A percentile compares a stretch with the other conserved stretches of the same genome.
phyloP scores from a whole-genome alignment of 257 asterid genomes.

The Nicotiana sylvestris region DNA sequence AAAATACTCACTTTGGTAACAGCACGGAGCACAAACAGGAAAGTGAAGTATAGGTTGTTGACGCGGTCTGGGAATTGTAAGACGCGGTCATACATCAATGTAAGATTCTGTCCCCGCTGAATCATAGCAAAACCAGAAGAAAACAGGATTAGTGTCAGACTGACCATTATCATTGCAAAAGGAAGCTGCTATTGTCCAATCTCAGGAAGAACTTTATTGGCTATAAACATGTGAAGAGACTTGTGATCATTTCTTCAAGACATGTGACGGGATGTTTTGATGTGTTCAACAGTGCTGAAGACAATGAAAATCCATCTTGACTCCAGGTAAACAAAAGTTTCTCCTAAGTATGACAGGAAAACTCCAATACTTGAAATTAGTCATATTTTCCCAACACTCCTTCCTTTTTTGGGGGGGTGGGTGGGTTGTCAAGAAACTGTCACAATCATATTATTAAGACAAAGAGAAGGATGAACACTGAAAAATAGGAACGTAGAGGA shows the following conservation, averaged over 20 bases:
- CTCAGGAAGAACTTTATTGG: neutral
- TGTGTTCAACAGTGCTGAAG: neutral
- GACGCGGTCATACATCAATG: slow-evolving; percentile 55
- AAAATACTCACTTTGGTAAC: slow-evolving; percentile 59
- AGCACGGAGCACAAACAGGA: slow-evolving; percentile 57
- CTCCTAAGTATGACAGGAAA: neutral
- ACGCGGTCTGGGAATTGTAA: slow-evolving; percentile 62
- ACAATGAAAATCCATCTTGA: neutral
- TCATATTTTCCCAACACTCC: neutral
- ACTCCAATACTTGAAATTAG: neutral
- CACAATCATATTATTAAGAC: neutral
- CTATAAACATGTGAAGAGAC: neutral
- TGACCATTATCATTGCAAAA: neutral
- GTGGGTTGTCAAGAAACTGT: too few relatives aligned
- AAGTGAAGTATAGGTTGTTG: slow-evolving; percentile 61
- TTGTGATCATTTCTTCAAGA: neutral
- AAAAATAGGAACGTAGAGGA: neutral
- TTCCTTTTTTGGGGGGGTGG: neutral
- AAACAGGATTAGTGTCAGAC: neutral
- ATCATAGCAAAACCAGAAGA: slow-evolving; percentile 9
- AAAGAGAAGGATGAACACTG: neutral
- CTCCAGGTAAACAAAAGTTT: neutral
- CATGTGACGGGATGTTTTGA: neutral
- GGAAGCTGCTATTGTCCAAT: neutral
- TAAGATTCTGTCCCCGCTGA: slow-evolving; percentile 70